Percentiles rank a stretch among this genome's conserved stretches.
These are phyloP conservation scores for Boletus reticuloceps DNA, from an alignment of 768 basidiomycete genomes.

Conservation along the genomic window DNA sequence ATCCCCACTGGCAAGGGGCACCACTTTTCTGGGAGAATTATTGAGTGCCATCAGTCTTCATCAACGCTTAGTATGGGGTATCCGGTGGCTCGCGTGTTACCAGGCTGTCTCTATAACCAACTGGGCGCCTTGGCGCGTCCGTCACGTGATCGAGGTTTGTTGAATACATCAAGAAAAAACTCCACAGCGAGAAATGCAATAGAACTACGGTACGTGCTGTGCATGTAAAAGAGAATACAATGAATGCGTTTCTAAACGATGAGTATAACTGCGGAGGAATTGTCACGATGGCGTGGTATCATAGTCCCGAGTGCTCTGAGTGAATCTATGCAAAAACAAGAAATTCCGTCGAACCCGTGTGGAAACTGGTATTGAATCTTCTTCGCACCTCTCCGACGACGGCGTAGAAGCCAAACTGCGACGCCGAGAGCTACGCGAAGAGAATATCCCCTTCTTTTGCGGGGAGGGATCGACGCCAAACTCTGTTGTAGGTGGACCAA, in stretches of 20 bases:
- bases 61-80: conserved; percentile 10
- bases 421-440: conserved; percentile 19
- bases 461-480: conserved; percentile 20
- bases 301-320: conserved; percentile 13
- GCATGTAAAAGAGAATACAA: conserved; percentile 2
- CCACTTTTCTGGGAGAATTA: conserved; percentile 68
- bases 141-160: conserved; percentile 27
- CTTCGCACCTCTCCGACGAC: conserved; percentile 12
- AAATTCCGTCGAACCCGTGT: conserved; percentile 32
- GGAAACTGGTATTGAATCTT: conserved; percentile 13
- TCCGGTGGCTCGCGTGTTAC: not conserved
- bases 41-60: conserved; percentile 55
- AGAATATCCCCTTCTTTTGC: conserved; percentile 12
- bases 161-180: conserved; percentile 5
- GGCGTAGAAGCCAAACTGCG: conserved; percentile 19
- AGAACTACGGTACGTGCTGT: conserved; percentile 3
- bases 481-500: conserved; percentile 14
- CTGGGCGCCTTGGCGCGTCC: conserved; percentile 2
- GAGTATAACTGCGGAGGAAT: conserved; percentile 12
- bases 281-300: conserved; percentile 8
- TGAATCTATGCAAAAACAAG: conserved; percentile 37
- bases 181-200: conserved; percentile 10
- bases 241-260: conserved; percentile 4
- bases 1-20: conserved; percentile 72
- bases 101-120: conserved; percentile 1